Conservation (phyloP, 768 basidiomycete genomes). For the Boletus pseudopeckii region DNA sequence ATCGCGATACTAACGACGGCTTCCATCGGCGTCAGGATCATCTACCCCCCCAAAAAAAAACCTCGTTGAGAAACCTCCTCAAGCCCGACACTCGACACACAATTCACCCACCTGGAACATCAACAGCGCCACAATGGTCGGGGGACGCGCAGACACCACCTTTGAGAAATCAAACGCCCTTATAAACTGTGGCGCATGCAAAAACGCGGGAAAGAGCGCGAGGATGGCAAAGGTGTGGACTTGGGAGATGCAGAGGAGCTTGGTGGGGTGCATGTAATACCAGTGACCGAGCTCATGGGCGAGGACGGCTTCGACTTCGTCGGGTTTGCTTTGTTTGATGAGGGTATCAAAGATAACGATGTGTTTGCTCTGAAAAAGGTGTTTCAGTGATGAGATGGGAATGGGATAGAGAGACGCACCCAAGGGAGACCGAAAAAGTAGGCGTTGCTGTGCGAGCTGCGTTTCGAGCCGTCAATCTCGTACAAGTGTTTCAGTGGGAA, state of each 20-base stretch:
- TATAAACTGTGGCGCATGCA: conserved; percentile 74
- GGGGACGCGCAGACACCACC: conserved; percentile 59
- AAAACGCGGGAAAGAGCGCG: conserved; percentile 85
- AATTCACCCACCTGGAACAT: conserved; percentile 66
- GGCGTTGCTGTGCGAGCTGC: conserved; percentile 94
- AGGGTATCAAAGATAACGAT: conserved; percentile 98
- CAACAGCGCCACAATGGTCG: conserved; percentile 81
- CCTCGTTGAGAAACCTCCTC: not conserved
- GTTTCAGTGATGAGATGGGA: not conserved
- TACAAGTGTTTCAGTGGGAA: conserved; percentile 95
- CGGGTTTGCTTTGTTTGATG: conserved; percentile 84
- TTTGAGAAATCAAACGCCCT: conserved; percentile 78
- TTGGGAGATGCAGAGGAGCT: conserved; percentile 83
- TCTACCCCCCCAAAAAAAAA: conserved; percentile 36
- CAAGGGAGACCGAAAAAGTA: conserved; percentile 98
- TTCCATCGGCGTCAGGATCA: conserved; percentile 80
- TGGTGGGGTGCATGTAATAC: conserved; percentile 88
- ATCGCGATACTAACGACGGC: conserved; percentile 67
- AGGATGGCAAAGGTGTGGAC: conserved; percentile 85
- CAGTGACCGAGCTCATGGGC: conserved; percentile 98
- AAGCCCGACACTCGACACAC: too few species aligned
- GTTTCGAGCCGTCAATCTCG: conserved; percentile 96
- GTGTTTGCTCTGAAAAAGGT: conserved; percentile 68
- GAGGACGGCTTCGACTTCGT: conserved; percentile 96
- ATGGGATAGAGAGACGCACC: conserved; percentile 43